phyloP scores from a whole-genome alignment of 345 rosid genomes.

The Sonneratia caseolaris region DNA sequence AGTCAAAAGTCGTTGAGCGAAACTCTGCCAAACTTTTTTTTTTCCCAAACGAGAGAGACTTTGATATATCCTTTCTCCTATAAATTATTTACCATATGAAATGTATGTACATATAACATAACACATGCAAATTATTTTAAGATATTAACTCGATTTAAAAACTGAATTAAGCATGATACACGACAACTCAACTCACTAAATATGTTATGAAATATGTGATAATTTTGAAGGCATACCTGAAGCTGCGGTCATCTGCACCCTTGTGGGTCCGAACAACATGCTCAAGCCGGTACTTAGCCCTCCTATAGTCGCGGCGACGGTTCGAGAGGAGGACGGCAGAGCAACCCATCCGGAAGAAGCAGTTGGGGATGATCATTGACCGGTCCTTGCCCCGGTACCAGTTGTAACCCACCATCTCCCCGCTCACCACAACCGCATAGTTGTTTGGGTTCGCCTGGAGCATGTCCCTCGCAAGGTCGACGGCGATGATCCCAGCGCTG shows the following conservation, averaged over 20 bases:
- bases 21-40: too few relatives aligned
- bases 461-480: conserved; percentile 92
- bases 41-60: too few relatives aligned
- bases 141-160: too few relatives aligned
- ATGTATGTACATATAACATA: neutral
- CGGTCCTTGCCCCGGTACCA: conserved; percentile 72
- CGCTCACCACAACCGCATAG: conserved; percentile 75
- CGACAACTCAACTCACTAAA: too few relatives aligned
- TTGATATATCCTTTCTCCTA: too few relatives aligned
- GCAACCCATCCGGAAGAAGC: conserved; percentile 86
- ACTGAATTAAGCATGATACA: too few relatives aligned
- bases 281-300: conserved; percentile 81
- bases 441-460: conserved; percentile 75
- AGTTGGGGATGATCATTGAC: conserved; percentile 86
- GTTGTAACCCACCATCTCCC: conserved; percentile 92
- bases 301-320: conserved; percentile 56
- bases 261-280: conserved; percentile 88
- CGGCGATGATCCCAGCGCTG: conserved; percentile 70
- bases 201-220: neutral
- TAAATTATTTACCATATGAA: too few relatives aligned
- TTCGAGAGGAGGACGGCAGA: conserved; percentile 77
- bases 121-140: too few relatives aligned
- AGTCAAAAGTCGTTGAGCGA: too few relatives aligned
- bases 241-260: conserved; percentile 90
- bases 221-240: conserved; percentile 37